Evolutionary conservation across 148 eudicot species (phyloP), one percentile per base, ranked within the genome.

Genomic region (Nepenthes mirabilis): DNA sequence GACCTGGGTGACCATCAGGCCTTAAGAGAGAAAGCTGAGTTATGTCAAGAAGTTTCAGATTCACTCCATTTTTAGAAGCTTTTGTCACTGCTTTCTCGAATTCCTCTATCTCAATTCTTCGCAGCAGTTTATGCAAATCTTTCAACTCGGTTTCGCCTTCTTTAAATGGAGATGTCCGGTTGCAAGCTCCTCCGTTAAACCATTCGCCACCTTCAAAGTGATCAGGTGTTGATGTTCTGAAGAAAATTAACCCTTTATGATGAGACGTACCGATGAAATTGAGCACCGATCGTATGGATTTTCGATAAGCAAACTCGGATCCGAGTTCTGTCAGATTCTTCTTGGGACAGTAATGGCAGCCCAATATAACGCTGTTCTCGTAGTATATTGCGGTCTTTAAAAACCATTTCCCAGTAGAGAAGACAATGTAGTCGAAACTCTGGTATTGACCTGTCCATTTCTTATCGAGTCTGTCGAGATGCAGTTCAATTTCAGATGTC

Each of bases 1-100:
- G 79, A 60, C 90, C 97, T 0, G 97, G 97, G 72, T 89, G 97
- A 37, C 94, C 97, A 61, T 89, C 97, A 0, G 97, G 94, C 70
- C 97, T 74, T 57, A 72, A 64, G 52, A 89, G 65, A 5, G 94
- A 81, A 67, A 89, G 86, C 65, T 65, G 69, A 67, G 61, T 70
- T 23, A 83, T 61, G 66, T 89, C 94, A 6, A 89, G 78, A 48
- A 86, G 76, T 64, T 71, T 78, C 0, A 89, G 68, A 10, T 72
- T 74, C 9, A 82, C 80, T 14, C 97, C 88, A 51, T 72, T 77
- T 13, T 71, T 48, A 8, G 76, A 72, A 59, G 94, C 94, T 37
- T 36, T 71, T 40, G 57, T 60, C 47, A 13, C 62, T 2, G 80
- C 86, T 43, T 69, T 80, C 51, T 65, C 75, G 47, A 83, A 81